These are phyloP conservation scores for Zymoseptoria passerinii DNA, from an alignment of 2,329 filamentous ascomycete species.

Conservation along the genomic window DNA sequence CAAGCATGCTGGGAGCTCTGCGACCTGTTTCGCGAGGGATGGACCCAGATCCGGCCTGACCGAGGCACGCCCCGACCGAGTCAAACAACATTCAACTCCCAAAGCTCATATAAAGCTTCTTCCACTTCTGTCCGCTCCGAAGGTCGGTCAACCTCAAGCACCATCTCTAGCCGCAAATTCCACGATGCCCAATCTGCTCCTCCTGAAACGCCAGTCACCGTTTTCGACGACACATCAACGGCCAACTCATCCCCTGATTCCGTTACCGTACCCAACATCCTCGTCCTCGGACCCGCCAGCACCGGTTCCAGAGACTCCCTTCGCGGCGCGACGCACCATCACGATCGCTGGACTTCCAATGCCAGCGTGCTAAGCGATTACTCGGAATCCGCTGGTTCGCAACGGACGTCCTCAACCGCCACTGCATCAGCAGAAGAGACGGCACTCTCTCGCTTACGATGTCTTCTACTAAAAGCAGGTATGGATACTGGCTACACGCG, in stretches of 20 bases:
- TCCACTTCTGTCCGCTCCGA: slow-evolving; percentile 18
- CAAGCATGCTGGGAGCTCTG: slow-evolving; percentile 94
- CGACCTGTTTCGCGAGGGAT: slow-evolving; percentile 85
- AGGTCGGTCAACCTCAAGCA: slow-evolving; percentile 38
- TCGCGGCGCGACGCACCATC: slow-evolving; percentile 43
- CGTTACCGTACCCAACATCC: slow-evolving; percentile 68
- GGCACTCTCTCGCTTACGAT: slow-evolving; percentile 68
- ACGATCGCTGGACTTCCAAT: slow-evolving; percentile 70
- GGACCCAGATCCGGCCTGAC: slow-evolving; percentile 81
- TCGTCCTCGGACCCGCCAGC: slow-evolving; percentile 67
- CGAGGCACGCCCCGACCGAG: slow-evolving; percentile 75
- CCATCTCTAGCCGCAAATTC: slow-evolving; percentile 36
- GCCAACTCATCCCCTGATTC: slow-evolving; percentile 70
- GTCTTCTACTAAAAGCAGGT: slow-evolving; percentile 72
- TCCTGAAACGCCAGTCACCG: slow-evolving; percentile 87
- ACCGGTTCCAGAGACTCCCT: slow-evolving; percentile 21
- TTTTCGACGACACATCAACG: slow-evolving; percentile 76
- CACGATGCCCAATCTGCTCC: slow-evolving; percentile 40
- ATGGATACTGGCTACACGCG: slow-evolving; percentile 75
- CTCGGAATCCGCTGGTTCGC: slow-evolving; percentile 53
- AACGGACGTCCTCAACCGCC: slow-evolving; percentile 64
- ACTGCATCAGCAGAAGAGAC: slow-evolving; percentile 62
- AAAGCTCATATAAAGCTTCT: slow-evolving; percentile 12
- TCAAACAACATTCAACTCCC: slow-evolving; percentile 60
- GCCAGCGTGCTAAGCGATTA: slow-evolving; percentile 69